Conservation (phyloP, 768 basidiomycete genomes). For the Rossbeevera mucosa region DNA sequence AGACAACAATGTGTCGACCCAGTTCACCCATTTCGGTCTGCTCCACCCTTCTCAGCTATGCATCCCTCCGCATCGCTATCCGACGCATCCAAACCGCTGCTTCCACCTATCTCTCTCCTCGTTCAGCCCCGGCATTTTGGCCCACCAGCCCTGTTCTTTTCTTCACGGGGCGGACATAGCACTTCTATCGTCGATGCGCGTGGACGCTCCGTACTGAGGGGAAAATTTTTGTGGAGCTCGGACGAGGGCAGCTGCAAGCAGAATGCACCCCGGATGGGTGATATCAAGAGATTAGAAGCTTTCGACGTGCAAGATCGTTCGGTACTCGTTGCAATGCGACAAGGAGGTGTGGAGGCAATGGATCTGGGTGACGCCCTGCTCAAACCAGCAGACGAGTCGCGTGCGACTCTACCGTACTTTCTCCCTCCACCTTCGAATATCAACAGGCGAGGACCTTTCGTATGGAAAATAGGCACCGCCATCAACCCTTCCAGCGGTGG, state of each 20-base stretch:
- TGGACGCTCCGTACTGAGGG: conserved; percentile 78
- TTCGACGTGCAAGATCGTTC: conserved; percentile 74
- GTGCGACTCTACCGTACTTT: conserved; percentile 68
- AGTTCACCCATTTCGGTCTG: conserved; percentile 64
- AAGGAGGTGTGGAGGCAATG: conserved; percentile 79
- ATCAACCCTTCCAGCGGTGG: conserved; percentile 41
- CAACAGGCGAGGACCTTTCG: conserved; percentile 68
- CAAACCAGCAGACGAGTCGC: conserved; percentile 75
- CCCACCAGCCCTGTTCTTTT: conserved; percentile 82
- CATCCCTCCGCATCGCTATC: conserved; percentile 19
- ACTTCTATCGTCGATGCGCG: conserved; percentile 85
- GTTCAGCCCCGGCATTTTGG: conserved; percentile 79
- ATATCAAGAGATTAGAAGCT: conserved; percentile 78
- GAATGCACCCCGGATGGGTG: conserved; percentile 56
- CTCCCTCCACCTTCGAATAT: conserved; percentile 53
- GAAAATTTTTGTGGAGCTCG: conserved; percentile 72
- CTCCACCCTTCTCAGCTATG: conserved; percentile 40
- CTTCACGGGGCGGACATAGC: conserved; percentile 86
- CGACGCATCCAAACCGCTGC: conserved; percentile 50
- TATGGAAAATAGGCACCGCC: conserved; percentile 81
- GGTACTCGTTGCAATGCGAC: conserved; percentile 79
- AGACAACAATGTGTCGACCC: conserved; percentile 77
- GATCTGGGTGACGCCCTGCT: conserved; percentile 77
- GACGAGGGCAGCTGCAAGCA: conserved; percentile 48
- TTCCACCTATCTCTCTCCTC: conserved; percentile 71